Evolutionary conservation across 148 eudicot genomes (phyloP).

Genomic region (Rhododendron simsii): DNA sequence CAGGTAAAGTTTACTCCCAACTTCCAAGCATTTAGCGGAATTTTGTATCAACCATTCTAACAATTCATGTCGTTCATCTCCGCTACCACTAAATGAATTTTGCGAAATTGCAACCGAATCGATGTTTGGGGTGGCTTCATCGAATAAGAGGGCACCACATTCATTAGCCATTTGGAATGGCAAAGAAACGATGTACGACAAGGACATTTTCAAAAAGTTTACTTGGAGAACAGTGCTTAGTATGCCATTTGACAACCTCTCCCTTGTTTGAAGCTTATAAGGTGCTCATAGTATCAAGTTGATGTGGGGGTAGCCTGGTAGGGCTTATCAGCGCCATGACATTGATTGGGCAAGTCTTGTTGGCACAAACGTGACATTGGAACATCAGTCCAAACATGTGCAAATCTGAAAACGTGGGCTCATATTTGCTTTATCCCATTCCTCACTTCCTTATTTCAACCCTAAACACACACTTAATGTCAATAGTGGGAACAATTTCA

Average conservation of each 20-base stretch:
- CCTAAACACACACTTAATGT: background rate
- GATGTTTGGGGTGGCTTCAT: background rate
- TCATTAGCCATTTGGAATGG: background rate
- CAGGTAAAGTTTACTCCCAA: constrained; percentile 46
- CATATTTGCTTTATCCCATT: background rate
- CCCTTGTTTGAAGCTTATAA: background rate
- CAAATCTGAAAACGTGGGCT: background rate
- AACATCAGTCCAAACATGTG: background rate
- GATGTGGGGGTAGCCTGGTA: background rate
- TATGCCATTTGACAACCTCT: background rate
- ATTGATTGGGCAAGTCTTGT: background rate
- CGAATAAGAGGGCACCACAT: background rate
- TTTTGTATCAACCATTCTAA: background rate
- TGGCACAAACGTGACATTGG: background rate
- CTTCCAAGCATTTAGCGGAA: background rate
- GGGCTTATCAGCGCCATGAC: background rate
- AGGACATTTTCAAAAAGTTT: background rate
- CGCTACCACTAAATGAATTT: too few species aligned
- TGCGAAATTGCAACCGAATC: background rate
- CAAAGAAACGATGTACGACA: background rate
- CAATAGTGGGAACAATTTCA: background rate
- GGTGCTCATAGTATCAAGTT: background rate
- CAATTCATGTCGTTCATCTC: background rate
- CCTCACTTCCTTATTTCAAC: background rate
- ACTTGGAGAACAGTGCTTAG: background rate